Conservation (phyloP, 805 yeast species). For the Metschnikowia similis region DNA sequence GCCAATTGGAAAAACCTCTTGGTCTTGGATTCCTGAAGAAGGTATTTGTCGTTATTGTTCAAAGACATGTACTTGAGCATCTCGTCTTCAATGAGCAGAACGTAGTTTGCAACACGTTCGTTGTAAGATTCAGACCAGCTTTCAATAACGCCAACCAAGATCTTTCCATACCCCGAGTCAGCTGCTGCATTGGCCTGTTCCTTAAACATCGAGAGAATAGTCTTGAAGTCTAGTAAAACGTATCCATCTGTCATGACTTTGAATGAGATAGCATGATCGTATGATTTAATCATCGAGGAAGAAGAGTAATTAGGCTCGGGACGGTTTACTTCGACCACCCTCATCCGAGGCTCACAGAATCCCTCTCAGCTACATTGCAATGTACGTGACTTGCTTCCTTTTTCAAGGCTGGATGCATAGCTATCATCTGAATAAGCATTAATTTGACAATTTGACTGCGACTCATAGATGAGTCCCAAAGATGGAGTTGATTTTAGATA, state of each 20-base stretch:
- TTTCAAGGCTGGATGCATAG: conserved; percentile 97
- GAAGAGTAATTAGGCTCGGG: conserved; percentile 62
- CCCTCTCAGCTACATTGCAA: conserved; percentile 40
- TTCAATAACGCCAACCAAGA: conserved; percentile 71
- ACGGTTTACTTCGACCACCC: conserved; percentile 38
- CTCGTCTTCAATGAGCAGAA: conserved; percentile 45
- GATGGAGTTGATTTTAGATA: no score
- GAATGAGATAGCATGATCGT: conserved; percentile 27
- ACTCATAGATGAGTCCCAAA: no score
- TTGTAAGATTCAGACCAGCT: conserved; percentile 61
- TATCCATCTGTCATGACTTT: conserved; percentile 43
- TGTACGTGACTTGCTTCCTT: no score
- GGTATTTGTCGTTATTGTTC: conserved; percentile 35
- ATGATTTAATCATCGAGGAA: conserved; percentile 33
- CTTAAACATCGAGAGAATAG: conserved; percentile 76
- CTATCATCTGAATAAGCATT: no score
- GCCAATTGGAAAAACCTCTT: conserved; percentile 30
- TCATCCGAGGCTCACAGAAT: conserved; percentile 12
- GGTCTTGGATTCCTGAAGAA: conserved; percentile 42
- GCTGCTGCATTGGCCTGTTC: conserved; percentile 88
- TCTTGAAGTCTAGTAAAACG: conserved; percentile 73
- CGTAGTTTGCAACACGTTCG: conserved; percentile 63
- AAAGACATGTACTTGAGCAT: conserved; percentile 37
- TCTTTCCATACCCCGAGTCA: conserved; percentile 75
- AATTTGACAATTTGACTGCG: no score